Percentiles rank a stretch among this genome's conserved stretches.
Conservation (phyloP, 768 basidiomycete species). For the Astraeus odoratus region DNA sequence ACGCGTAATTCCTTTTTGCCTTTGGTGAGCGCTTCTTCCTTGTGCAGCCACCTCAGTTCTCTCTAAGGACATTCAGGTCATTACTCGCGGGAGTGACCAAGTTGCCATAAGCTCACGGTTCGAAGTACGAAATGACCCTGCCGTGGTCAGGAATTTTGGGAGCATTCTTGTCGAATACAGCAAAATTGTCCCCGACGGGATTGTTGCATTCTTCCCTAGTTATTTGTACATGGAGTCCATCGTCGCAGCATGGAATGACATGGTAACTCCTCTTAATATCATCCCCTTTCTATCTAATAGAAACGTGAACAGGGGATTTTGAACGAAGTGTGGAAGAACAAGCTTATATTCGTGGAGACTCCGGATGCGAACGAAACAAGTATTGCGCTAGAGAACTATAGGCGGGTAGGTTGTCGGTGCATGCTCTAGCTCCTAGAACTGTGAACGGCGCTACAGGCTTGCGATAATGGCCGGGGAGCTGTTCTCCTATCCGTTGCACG, state of each 20-base stretch:
- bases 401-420: constrained; percentile 54
- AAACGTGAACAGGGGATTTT: constrained; percentile 71
- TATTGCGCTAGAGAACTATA: constrained; percentile 95
- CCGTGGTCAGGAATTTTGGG: constrained; percentile 97
- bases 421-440: background rate
- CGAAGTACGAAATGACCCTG: constrained; percentile 98
- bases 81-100: constrained; percentile 96
- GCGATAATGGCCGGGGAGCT: constrained; percentile 96
- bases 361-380: constrained; percentile 99
- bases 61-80: constrained; percentile 52
- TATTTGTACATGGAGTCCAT: constrained; percentile 99
- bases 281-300: background rate
- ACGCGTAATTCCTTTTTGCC: constrained; percentile 95
- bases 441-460: constrained; percentile 52
- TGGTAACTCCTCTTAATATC: constrained; percentile 52
- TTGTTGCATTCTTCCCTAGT: constrained; percentile 98
- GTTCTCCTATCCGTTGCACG: constrained; percentile 95
- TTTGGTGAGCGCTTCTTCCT: constrained; percentile 47
- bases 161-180: constrained; percentile 97
- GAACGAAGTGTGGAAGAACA: constrained; percentile 99
- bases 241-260: constrained; percentile 99
- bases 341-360: constrained; percentile 98
- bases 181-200: constrained; percentile 96
- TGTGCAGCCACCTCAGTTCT: no score
- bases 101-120: constrained; percentile 98